Conservation (phyloP, 805 yeast genomes). For the Saccharomycodes ludwigii region DNA sequence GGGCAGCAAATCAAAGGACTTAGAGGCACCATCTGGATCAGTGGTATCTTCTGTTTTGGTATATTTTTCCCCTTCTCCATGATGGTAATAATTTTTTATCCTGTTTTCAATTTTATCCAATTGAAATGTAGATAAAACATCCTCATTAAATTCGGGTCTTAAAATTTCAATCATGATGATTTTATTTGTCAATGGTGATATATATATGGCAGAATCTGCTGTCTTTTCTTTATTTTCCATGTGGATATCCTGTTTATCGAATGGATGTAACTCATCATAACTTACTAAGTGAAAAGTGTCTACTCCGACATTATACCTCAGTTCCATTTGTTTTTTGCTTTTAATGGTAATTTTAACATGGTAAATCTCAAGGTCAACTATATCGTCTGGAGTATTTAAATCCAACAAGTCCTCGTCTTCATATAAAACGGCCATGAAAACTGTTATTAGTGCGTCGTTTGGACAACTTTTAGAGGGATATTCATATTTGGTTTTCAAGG, state of each 20-base stretch:
- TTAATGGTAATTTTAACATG: constrained; percentile 27
- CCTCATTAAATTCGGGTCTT: constrained; percentile 34
- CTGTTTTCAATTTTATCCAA: constrained; percentile 39
- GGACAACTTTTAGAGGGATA: constrained; percentile 19
- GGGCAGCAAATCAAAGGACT: no score
- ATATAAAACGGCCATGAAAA: constrained; percentile 18
- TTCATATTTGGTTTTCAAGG: constrained; percentile 18
- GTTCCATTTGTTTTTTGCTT: constrained; percentile 12
- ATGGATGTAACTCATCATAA: constrained; percentile 17
- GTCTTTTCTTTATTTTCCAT: constrained; percentile 22
- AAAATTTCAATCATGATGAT: constrained; percentile 43
- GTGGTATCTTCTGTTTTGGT: constrained; percentile 12
- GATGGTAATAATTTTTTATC: constrained; percentile 21
- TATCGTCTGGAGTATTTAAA: constrained; percentile 10
- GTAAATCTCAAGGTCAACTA: constrained; percentile 14
- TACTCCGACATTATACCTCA: constrained; percentile 13
- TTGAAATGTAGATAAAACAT: constrained; percentile 37
- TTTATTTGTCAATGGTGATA: constrained; percentile 32
- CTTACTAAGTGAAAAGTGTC: constrained; percentile 23
- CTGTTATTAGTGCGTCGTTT: constrained; percentile 18
- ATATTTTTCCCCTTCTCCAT: neutral
- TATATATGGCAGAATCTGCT: constrained; percentile 35
- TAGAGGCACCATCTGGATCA: constrained; percentile 13
- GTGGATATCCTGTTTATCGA: constrained; percentile 20
- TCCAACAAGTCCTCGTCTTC: constrained; percentile 14